Evolutionary conservation across 1,284 basidiomycete species (phyloP), one percentile per base, ranked within the genome.

Genomic region (Tilletiopsis washingtonensis): DNA sequence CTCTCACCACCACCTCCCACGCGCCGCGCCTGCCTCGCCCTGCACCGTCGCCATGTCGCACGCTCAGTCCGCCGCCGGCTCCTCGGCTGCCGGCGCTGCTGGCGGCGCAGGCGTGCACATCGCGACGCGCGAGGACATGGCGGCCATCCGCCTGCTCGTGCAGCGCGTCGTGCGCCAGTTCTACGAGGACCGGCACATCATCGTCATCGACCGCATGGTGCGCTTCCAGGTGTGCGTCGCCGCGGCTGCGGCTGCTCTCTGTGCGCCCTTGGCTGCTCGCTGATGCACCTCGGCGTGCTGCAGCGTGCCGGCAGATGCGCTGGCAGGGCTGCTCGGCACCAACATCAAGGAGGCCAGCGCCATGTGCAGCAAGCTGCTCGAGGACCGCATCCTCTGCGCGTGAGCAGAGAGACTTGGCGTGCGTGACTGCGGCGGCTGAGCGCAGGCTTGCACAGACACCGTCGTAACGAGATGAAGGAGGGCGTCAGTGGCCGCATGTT

Each of bases 331-430:
- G 54, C 83, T 93, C 77, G 88, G 88, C 2, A 77, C 94, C 53
- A 84, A 87, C 68, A 80, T 85, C n/a, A 93, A 91, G 71, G 94
- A 98, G 75, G 77, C 97, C 58, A 85, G 88, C 73, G 93, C 91
- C 76, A 79, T 94, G 71, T 86, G 90, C 72, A 87, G 87, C 11
- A 84, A 84, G 46, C 79, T 98, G 51, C 80, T 86, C 45, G 85
- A 85, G 56, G n/a, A n/a, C n/a, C n/a, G 14, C 7, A 29, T 6
- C 27, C 27, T 29, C 27, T 14, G 7, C 14, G 27, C 14, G 27
- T 29, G 27, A 7, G 6, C 27, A 7, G 27, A 29, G 14, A 29
- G 7, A 29, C 7, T 29, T 29, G 7, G 14, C 14, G 7, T 29
- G 39, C 46, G 15, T 12, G 11, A 12, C 21, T 41, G 9, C 40